A percentile compares a stretch with the other conserved stretches of the same genome.
These are phyloP conservation scores for Verbena officinalis DNA, from an alignment of 257 asterid genomes.

Conservation along the genomic window DNA sequence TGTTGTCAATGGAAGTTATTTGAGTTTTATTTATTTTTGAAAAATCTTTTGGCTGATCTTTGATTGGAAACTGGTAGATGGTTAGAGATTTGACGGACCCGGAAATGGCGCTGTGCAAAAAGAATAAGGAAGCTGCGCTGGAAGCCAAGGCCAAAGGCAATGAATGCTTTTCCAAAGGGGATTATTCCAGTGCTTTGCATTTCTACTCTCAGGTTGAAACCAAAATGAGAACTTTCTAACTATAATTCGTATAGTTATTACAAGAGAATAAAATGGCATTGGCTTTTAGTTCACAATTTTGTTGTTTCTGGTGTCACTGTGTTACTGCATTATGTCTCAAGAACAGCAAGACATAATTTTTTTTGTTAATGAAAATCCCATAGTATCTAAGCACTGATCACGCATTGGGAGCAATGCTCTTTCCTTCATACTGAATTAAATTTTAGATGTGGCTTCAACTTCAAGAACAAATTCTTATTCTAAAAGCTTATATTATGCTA, in stretches of 20 bases:
- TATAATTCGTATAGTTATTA: neutral
- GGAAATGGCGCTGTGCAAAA: conserved; percentile 64
- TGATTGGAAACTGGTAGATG: conserved; percentile 45
- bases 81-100: conserved; percentile 77
- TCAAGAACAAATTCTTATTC: neutral
- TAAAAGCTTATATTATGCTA: conserved; percentile 8
- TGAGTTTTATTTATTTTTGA: neutral
- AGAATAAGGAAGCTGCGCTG: conserved; percentile 67
- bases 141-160: conserved; percentile 81
- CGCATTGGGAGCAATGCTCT: neutral
- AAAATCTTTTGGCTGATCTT: neutral
- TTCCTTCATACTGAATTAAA: neutral
- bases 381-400: no score
- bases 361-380: no score
- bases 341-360: neutral
- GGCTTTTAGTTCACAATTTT: neutral
- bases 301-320: neutral
- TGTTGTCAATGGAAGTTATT: neutral
- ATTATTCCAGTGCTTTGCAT: conserved; percentile 60
- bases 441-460: conserved; percentile 15
- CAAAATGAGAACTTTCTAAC: neutral
- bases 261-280: neutral
- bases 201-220: conserved; percentile 73
- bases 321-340: conserved; percentile 6
- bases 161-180: conserved; percentile 69